Evolutionary conservation across 179 eudicot genomes (phyloP), one percentile per base, ranked within the genome.

Genomic region (Silene vulgaris): DNA sequence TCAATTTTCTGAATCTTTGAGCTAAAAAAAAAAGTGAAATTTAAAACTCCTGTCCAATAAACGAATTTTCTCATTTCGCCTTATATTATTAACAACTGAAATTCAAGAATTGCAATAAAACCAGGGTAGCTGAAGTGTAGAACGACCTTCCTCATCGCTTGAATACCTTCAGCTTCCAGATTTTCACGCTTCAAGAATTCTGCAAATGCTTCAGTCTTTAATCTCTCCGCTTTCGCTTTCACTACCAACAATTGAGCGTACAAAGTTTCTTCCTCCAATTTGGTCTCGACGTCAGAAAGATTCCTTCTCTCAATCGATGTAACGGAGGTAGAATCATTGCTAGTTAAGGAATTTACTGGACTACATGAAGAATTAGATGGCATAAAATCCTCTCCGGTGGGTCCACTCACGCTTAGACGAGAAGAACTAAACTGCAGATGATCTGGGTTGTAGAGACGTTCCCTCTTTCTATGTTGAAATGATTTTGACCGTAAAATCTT

Each of bases 151-250:
- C 72, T 72, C 72, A 86, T 82, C 72, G 86, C 75, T 64, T 90
- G 84, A 35, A 85, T 45, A 74, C 89, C 92, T 76, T 83, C 85
- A 80, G 79, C 85, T 83, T 89, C 97, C 80, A 84, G 70, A 5
- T 76, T 68, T 59, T 82, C 26, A 23, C 26, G 1, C 26, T 23
- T 23, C 26, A 23, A 23, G 26, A 23, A 23, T 23, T 23, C 26
- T 23, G 26, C 26, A 23, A 23, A 23, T 23, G 26, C 26, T 23
- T 23, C 26, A 23, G 26, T 23, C 26, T 23, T 23, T 23, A 23
- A 23, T 23, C 26, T 23, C 26, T 23, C 26, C 0, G 26, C 26
- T 23, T 85, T 88, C 45, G 54, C 73, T 69, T 73, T 81, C 37
- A 83, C 60, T 85, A 86, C 87, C 73, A 57, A 80, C 68, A 91